Base-by-base conservation (phyloP, 2,329 filamentous ascomycete species). In the Orbilia javanica region DNA sequence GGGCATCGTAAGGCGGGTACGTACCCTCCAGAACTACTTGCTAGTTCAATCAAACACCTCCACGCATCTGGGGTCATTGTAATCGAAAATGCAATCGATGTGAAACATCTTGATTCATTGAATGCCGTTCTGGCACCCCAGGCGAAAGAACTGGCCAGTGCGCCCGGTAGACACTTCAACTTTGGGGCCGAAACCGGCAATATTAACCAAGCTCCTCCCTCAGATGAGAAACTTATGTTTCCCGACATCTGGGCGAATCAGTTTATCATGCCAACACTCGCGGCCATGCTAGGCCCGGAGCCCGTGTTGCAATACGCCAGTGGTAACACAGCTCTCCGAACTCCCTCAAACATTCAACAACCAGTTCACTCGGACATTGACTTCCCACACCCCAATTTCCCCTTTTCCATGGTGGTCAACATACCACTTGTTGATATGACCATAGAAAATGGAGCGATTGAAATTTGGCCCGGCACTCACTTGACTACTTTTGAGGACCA, bases 391-490 rank as follows among this genome's bases (percentile, higher is more conserved):
- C 84, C 85, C 0, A 79, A 75, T 2, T 86, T 87, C 69, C 85
- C 85, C 0, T 87, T 86, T 60, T 85, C 83, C 0, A 83, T 85
- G 31, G 85, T 85, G 8, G 80, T 86, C 46, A 86, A 86, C 77
- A 83, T 85, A 34, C 85, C 84, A 52, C 82, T 87, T 4, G 82
- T 86, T 6, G 84, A 84, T n/a, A 84, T 85, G 72, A 82, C 82
- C 4, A 81, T 83, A 1, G 80, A 83, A 15, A 86, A 86, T 46
- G 86, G 85, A n/a, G 83, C 84, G 0, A 86, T 85, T 0, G 85
- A 86, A 79, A 80, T 86, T 13, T 86, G 85, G 85, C 83, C 84
- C 0, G 85, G 85, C 3, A 85, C 83, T 0, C 86, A 87, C 29
- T 64, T 31, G 29, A 79, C 46, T 31, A 73, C 13, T 13, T 7